Base-by-base conservation (phyloP, 805 yeast species). In the Kuraishia cidri region DNA sequence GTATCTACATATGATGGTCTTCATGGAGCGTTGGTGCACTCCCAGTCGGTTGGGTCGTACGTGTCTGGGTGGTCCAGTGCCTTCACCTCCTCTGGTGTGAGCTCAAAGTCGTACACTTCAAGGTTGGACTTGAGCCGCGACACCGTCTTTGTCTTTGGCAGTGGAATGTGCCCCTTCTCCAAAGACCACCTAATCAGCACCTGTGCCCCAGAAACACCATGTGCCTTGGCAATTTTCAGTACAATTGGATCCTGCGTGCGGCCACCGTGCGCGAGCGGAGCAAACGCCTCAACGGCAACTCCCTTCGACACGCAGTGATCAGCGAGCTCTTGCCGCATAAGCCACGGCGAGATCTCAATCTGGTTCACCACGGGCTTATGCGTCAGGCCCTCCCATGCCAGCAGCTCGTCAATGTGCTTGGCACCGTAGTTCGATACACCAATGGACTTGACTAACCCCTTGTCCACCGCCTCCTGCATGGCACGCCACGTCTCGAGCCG, bases 281-380 rank as follows among this genome's bases (percentile, higher is more conserved):
- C 76, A 56, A 71, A 87, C 1, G 94, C 88, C 50, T 82, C 85
- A 8, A 79, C 71, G 5, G 63, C 56, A 26, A 87, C 69, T 29
- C 64, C 74, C 36, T 77, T 55, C 11, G 62, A 47, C 21, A 64
- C 60, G 49, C 82, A 75, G 54, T 60, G 80, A 34, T 75, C 69
- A 15, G 80, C 73, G 36, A 85, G 62, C 32, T 77, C 75, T 34
- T 64, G 57, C 44, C 81, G 64, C 58, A 79, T 83, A 46, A 79
- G 62, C 88, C 92, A 83, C 14, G 92, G 95, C 38, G 85, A 83
- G 32, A 84, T 66, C 54, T 84, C 95, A 47, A 85, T 72, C 52
- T 86, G 94, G 52, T 85, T 79, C 26, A 82, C 79, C 0, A 78
- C 84, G 0, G 95, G 88, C 39, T 65, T 64, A 39, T 69, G 48